Conservation (phyloP, 169 alveolate genomes). For the Perkinsus olseni region DNA sequence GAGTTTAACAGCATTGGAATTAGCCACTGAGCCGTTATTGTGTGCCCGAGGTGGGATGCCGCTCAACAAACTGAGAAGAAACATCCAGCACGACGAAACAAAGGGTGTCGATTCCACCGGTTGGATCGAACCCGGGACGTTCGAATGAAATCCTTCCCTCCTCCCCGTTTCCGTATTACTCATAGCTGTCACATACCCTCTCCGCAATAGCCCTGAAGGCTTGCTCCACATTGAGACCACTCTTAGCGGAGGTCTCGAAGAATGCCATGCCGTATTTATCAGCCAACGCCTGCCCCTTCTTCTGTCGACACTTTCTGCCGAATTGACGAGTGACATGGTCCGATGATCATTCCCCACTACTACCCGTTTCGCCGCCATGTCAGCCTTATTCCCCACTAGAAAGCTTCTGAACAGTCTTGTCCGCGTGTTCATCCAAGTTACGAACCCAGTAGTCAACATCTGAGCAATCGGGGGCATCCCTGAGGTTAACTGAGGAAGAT, state of each 20-base stretch:
- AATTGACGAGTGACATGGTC: neutral
- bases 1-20: neutral
- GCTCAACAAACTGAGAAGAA: neutral
- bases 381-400: conserved; percentile 85
- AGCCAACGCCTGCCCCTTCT: conserved; percentile 34
- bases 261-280: conserved; percentile 32
- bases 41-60: neutral
- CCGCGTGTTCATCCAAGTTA: conserved; percentile 80
- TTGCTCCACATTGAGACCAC: conserved; percentile 36
- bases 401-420: conserved; percentile 64
- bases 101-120: too few relatives aligned
- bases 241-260: conserved; percentile 49
- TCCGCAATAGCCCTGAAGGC: conserved; percentile 47
- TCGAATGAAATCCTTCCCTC: too few relatives aligned
- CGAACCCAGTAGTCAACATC: conserved; percentile 79
- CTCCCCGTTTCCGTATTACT: neutral
- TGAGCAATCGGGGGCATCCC: conserved; percentile 28
- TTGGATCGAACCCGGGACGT: too few relatives aligned
- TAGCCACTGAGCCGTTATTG: neutral
- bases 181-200: conserved; percentile 24
- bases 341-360: neutral
- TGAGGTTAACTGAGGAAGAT: neutral
- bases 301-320: conserved; percentile 20
- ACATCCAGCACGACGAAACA: too few relatives aligned
- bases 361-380: conserved; percentile 41